Conservation (phyloP, 2,329 filamentous ascomycete species). For the Arthrobotrys sinensis region DNA sequence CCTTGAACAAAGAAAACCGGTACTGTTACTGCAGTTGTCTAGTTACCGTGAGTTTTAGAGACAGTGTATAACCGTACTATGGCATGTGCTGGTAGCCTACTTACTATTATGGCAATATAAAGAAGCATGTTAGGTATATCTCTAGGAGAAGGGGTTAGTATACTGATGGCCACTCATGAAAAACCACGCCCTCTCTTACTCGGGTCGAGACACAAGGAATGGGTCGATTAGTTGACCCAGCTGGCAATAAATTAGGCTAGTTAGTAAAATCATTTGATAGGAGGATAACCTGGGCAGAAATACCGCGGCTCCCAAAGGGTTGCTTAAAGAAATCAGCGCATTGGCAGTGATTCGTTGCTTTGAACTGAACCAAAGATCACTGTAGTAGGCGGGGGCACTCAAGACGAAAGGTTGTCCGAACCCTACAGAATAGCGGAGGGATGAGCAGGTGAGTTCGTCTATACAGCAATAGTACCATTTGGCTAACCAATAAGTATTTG, state of each 20-base stretch:
- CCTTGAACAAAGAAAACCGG: constrained; percentile 45
- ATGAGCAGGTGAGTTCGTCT: background rate
- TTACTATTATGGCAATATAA: constrained; percentile 85
- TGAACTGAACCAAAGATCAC: constrained; percentile 93
- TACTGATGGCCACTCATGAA: background rate
- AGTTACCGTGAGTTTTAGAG: background rate
- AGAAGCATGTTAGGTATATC: constrained; percentile 87
- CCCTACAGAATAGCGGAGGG: constrained; percentile 68
- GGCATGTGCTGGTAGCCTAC: constrained; percentile 65
- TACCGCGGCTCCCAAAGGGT: constrained; percentile 89
- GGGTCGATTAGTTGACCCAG: constrained; percentile 86
- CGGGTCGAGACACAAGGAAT: constrained; percentile 76
- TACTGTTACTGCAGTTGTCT: constrained; percentile 49
- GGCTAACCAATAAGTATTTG: constrained; percentile 79
- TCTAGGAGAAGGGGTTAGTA: constrained; percentile 13
- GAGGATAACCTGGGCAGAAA: background rate
- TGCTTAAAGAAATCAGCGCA: constrained; percentile 85
- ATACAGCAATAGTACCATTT: background rate
- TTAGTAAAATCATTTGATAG: background rate
- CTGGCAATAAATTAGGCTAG: constrained; percentile 16
- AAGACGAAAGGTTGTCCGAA: constrained; percentile 93
- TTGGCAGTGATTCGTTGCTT: constrained; percentile 88
- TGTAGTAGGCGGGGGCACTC: constrained; percentile 89
- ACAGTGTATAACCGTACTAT: background rate
- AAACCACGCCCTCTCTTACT: constrained; percentile 43